Evolutionary conservation across 257 asterid species (phyloP), one percentile per base, ranked within the genome.

Genomic region (Fraxinus quadrangulata): DNA sequence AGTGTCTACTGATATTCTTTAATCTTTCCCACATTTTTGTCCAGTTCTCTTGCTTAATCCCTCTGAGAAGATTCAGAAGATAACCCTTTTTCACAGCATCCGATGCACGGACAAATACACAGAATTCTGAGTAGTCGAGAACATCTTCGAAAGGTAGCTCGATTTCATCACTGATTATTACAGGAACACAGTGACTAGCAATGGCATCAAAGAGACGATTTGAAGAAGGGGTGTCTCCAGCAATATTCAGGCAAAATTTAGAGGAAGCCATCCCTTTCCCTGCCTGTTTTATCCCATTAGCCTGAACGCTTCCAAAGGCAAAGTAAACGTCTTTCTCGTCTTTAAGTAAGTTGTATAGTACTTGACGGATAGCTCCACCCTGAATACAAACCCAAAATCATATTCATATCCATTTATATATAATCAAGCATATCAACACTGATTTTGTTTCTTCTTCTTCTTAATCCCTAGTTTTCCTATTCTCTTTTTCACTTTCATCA

Each of bases 151-250:
- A 94, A 3, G 97, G 98, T 7, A 94, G 79, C 89, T 92, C 98
- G 34, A 94, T 92, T 26, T 94, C 94, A 51, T 92, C 98, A 6
- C 98, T 92, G 70, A 94, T 92, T 73, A 94, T 92, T 24, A 94
- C 97, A 6, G 98, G 98, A 51, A 92, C 93, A 77, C 98, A 94
- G 72, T 89, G 96, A 67, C 89, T 88, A 11, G 90, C 96, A 66
- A 94, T 89, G 79, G 98, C 93, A 70, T 94, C 97, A 79, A 92
- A 94, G 66, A 93, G 96, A 1, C 97, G 93, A 39, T 93, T 92
- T 1, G 98, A 93, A 3, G 98, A 93, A 28, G 98, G 98, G 16
- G 97, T 93, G 85, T 93, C 98, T 63, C 97, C 98, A 0, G 98
- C 98, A 36, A 92, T 87, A 54, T 91, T 93, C 24, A 93, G 86